Conservation (phyloP, 371 early-diverging fungal genomes). For the Mucor saturninus region DNA sequence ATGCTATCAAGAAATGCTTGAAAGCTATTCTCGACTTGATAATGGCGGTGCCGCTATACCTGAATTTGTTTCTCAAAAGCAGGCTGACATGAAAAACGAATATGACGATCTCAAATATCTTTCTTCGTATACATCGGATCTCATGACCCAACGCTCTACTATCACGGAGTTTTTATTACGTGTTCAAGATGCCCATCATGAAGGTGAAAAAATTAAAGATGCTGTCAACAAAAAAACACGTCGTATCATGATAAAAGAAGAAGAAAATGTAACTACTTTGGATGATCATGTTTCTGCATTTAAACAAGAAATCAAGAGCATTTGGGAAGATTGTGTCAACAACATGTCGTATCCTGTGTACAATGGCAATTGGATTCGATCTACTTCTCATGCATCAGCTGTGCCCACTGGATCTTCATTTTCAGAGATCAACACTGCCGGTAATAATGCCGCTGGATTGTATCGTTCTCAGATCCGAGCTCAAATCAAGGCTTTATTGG, state of each 20-base stretch:
- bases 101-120: conserved; percentile 36
- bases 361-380: conserved; percentile 29
- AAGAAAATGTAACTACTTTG: conserved; percentile 9
- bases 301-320: conserved; percentile 32
- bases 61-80: conserved; percentile 28
- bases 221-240: conserved; percentile 37
- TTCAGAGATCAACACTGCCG: conserved; percentile 2
- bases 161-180: conserved; percentile 48
- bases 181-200: conserved; percentile 45
- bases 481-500: conserved; percentile 34
- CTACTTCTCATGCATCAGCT: conserved; percentile 6
- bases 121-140: conserved; percentile 35
- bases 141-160: conserved; percentile 42
- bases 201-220: conserved; percentile 51
- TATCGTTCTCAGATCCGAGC: conserved; percentile 31
- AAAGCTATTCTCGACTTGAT: conserved; percentile 9
- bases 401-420: too few species aligned
- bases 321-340: conserved; percentile 42
- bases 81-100: conserved; percentile 34
- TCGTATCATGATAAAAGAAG: conserved; percentile 40
- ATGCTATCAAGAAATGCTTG: conserved; percentile 13
- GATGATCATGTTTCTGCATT: conserved; percentile 33
- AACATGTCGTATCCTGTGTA: conserved; percentile 39
- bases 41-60: conserved; percentile 6
- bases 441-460: conserved; percentile 10